These are phyloP conservation scores for Biscogniauxia mediterranea DNA, from an alignment of 2,329 filamentous ascomycete genomes.

Conservation along the genomic window DNA sequence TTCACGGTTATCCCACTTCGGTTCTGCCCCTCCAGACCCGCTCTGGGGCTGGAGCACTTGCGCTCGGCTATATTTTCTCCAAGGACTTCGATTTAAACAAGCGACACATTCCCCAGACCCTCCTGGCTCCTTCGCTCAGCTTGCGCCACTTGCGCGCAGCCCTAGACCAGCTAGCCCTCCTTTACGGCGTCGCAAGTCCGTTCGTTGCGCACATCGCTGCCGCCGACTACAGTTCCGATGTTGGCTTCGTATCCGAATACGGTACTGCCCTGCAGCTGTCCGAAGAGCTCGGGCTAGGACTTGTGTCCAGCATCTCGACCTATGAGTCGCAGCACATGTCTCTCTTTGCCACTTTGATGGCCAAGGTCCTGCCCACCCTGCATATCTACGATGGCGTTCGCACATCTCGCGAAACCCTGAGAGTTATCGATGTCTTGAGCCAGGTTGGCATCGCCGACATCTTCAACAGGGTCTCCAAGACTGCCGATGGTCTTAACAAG, in stretches of 20 bases:
- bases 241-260: constrained; percentile 85
- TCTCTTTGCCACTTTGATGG: constrained; percentile 79
- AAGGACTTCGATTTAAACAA: constrained; percentile 92
- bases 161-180: constrained; percentile 85
- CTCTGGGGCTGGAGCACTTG: constrained; percentile 83
- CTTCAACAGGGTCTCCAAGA: constrained; percentile 64
- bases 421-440: constrained; percentile 79
- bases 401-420: constrained; percentile 77
- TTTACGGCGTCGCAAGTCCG: constrained; percentile 89
- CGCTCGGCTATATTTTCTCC: constrained; percentile 96
- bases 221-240: constrained; percentile 71
- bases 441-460: constrained; percentile 65
- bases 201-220: constrained; percentile 92
- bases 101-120: constrained; percentile 85
- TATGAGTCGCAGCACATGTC: constrained; percentile 96
- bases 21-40: constrained; percentile 83
- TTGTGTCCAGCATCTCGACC: constrained; percentile 80
- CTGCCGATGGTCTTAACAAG: constrained; percentile 59
- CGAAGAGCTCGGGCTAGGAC: constrained; percentile 84
- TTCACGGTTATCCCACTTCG: constrained; percentile 74
- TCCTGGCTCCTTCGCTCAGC: constrained; percentile 82
- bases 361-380: constrained; percentile 75
- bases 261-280: constrained; percentile 73
- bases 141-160: constrained; percentile 77
- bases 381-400: constrained; percentile 87